Base-by-base conservation (phyloP, 1,284 basidiomycete species). In the Ceraceosorus bombacis region DNA sequence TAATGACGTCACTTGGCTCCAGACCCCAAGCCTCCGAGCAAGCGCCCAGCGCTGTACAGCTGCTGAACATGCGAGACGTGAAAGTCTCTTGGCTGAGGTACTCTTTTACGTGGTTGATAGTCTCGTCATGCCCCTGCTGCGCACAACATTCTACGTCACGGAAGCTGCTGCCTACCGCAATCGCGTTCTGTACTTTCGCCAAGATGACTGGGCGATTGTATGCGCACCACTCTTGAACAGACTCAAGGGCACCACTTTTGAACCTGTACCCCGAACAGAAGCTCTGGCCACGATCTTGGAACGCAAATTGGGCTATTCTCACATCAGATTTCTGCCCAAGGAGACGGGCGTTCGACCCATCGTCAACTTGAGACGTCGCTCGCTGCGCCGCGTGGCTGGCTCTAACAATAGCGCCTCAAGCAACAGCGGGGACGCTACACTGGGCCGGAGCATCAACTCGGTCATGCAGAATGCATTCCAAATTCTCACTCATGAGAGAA, bases 301-400 rank as follows among this genome's bases (percentile, higher is more conserved):
- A 10, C 65, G 69, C 13, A 63, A 64, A 48, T 81, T 93, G 1
- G 89, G 89, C 0, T 89, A 87, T 73, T 90, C 90, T 0, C 88
- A 88, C 63, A 86, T 97, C 6, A 84, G 95, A 2, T 81, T 98
- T 1, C 80, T 97, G 37, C 95, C 94, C 0, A 99, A 99, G 78
- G 91, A 93, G 58, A 89, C 84, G 4, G 93, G 94, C 0, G 90
- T 97, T 4, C 83, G 95, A 40, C 93, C 93, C 0, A 95, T 99
- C 62, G 89, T 96, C 41, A 98, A 98, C 74, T 80, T 98, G 41
- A 84, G 87, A 10, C 82, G 87, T 40, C 85, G 85, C n/a, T 66
- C 64, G 48, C 63, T 64, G 1, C 66, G 66, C 43, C 27, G 27
- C 27, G 27, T 27, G 27, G 27, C 27, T 27, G 27, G 27, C 27